Base-by-base conservation (phyloP, 2,329 filamentous ascomycete genomes). In the Colletotrichum zoysiae region DNA sequence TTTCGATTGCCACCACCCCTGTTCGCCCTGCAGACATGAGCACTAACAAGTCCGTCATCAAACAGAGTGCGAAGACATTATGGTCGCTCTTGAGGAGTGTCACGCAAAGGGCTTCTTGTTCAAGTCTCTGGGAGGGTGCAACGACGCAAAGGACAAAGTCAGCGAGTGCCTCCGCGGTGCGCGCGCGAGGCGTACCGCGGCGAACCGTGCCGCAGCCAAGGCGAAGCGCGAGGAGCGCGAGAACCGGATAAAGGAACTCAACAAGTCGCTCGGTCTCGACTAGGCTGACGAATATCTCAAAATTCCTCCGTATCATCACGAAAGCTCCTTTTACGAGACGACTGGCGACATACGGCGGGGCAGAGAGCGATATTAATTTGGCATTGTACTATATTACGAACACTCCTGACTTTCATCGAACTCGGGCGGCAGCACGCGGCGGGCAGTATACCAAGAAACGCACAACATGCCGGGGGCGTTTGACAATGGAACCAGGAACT, bases 11-110 rank as follows among this genome's bases (percentile, higher is more conserved):
- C 35, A n/a, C 35, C 11, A 30, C 14, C 8, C 33, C 23, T 18
- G 44, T 44, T 20, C 35, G 55, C 18, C 7, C 48, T 30, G n/a
- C 26, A 11, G 5, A 56, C 11, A 56, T 11, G 50, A 55, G 64
- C n/a, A 42, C 46, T 63, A 11, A 59, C 55, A 23, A 9, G 6
- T 51, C 46, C 30, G 38, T 26, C 5, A n/a, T 14, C 23, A 57
- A 50, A 38, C 78, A 99, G 96, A 92, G 78, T 99, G 96, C 88
- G 94, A 95, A 82, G 95, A 97, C 76, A 90, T 99, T 81, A 97
- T 98, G 90, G 91, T 87, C 62, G 93, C 93, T 59, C 93, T 99
- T 76, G 96, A 98, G 79, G 94, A 98, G 85, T 99, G 96, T 85
- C 96, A 99, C 80, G 93, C 93, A 42, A 89, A 89, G 71, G 96